phyloP scores from a whole-genome alignment of 441 rosid genomes.

The Biscutella laevigata region DNA sequence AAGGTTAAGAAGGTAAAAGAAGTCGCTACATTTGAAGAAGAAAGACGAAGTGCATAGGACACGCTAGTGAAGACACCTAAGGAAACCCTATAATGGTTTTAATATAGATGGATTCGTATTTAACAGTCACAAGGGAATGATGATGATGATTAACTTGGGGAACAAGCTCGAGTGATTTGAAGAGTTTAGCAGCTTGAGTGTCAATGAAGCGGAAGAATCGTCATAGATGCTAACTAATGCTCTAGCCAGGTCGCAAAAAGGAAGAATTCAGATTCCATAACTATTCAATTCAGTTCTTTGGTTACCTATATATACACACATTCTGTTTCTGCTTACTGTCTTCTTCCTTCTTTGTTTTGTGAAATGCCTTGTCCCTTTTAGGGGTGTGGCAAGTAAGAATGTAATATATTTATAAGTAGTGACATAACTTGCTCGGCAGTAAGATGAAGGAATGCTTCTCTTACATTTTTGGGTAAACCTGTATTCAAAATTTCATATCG shows the following conservation, averaged over 20 bases:
- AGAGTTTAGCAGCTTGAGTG: slow-evolving; percentile 6
- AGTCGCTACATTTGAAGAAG: slow-evolving; percentile 6
- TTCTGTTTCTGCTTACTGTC: background rate
- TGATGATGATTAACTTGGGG: slow-evolving; percentile 14
- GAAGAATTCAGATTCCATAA: too few species aligned
- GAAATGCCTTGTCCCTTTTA: background rate
- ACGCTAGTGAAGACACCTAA: too few species aligned
- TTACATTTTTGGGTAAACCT: slow-evolving; percentile 10
- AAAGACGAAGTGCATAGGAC: background rate
- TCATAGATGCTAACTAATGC: slow-evolving; percentile 3
- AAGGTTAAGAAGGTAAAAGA: slow-evolving; percentile 23
- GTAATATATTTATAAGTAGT: slow-evolving; percentile 9
- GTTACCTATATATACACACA: background rate
- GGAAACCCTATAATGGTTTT: too few species aligned
- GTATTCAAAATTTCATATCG: background rate
- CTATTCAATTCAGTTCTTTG: slow-evolving; percentile 1
- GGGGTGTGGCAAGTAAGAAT: slow-evolving; percentile 9
- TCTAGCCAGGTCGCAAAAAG: too few species aligned
- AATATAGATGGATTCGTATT: slow-evolving; percentile 5
- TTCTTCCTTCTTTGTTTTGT: background rate
- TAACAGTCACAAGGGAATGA: slow-evolving; percentile 1
- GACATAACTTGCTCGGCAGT: slow-evolving; percentile 13
- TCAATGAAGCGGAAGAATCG: slow-evolving; percentile 4
- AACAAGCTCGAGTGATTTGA: slow-evolving; percentile 6
- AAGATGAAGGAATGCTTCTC: slow-evolving; percentile 5